Conservation (phyloP, 129 eudicot genomes). For the Chrysanthemum lavandulifolium region DNA sequence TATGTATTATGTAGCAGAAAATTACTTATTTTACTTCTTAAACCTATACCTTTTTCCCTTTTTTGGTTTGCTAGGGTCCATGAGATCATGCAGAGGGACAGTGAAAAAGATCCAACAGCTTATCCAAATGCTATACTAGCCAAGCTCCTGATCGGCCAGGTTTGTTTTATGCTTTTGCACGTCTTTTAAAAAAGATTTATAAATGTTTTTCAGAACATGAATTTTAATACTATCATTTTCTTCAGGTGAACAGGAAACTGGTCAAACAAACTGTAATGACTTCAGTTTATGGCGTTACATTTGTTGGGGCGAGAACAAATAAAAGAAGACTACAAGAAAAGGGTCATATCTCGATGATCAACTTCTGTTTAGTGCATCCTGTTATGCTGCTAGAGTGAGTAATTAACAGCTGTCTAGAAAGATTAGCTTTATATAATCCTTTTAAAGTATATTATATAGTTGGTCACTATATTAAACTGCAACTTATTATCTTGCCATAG, state of each 20-base stretch:
- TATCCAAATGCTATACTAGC: slow-evolving; percentile 75
- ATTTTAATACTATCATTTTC: background rate
- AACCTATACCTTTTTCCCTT: background rate
- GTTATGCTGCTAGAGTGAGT: slow-evolving; percentile 93
- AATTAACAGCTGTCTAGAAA: background rate
- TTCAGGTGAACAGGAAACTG: slow-evolving; percentile 77
- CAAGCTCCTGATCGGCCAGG: slow-evolving; percentile 79
- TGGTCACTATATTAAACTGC: slow-evolving; percentile 1
- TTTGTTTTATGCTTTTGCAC: slow-evolving; percentile 26
- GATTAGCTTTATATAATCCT: background rate
- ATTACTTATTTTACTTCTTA: background rate
- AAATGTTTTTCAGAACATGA: background rate
- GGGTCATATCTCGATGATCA: slow-evolving; percentile 81
- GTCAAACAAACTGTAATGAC: slow-evolving; percentile 99
- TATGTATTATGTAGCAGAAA: background rate
- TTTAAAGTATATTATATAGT: background rate
- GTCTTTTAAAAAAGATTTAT: background rate
- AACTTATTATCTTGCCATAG: slow-evolving; percentile 32
- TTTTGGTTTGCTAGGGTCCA: slow-evolving; percentile 55
- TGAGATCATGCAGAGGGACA: slow-evolving; percentile 74
- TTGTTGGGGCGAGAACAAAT: slow-evolving; percentile 96
- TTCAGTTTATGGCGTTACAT: slow-evolving; percentile 95
- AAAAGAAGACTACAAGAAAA: slow-evolving; percentile 77
- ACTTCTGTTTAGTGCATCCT: slow-evolving; percentile 70
- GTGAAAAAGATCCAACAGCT: slow-evolving; percentile 67